These are phyloP conservation scores for Fusarium illudens DNA, from an alignment of 2,329 filamentous ascomycete genomes.

Conservation along the genomic window DNA sequence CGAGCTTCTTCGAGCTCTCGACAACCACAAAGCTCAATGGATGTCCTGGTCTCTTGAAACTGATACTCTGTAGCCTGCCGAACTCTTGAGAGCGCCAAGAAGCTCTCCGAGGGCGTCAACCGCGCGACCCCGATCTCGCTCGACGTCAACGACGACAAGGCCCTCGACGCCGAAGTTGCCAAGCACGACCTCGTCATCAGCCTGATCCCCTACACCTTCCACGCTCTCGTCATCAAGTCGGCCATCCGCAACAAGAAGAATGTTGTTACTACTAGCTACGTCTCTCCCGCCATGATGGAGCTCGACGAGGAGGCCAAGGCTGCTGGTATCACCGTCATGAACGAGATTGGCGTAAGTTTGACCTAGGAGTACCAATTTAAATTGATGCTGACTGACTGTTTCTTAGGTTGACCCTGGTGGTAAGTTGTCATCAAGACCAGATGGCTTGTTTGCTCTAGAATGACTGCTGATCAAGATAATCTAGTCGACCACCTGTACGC, in stretches of 20 bases:
- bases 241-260: slow-evolving; percentile 95
- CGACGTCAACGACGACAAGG: slow-evolving; percentile 79
- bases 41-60: not conserved
- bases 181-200: slow-evolving; percentile 82
- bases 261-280: slow-evolving; percentile 94
- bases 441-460: not conserved
- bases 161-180: slow-evolving; percentile 81
- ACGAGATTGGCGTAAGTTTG: slow-evolving; percentile 80
- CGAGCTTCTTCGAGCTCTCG: not conserved
- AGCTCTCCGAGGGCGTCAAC: slow-evolving; percentile 75
- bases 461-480: not conserved
- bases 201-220: slow-evolving; percentile 92
- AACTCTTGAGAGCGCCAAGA: slow-evolving; percentile 79
- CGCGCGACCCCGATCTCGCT: slow-evolving; percentile 81
- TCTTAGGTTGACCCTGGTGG: slow-evolving; percentile 37
- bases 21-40: not conserved
- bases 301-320: slow-evolving; percentile 84
- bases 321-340: slow-evolving; percentile 96
- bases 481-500: slow-evolving; percentile 66
- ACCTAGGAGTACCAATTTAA: not conserved
- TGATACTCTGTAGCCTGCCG: slow-evolving; percentile 72
- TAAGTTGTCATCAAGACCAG: not conserved
- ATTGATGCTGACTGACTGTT: not conserved
- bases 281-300: slow-evolving; percentile 91
- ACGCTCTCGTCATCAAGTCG: slow-evolving; percentile 88